Conservation (phyloP, 2,329 filamentous ascomycete species). For the Epichloe coenophiala region DNA sequence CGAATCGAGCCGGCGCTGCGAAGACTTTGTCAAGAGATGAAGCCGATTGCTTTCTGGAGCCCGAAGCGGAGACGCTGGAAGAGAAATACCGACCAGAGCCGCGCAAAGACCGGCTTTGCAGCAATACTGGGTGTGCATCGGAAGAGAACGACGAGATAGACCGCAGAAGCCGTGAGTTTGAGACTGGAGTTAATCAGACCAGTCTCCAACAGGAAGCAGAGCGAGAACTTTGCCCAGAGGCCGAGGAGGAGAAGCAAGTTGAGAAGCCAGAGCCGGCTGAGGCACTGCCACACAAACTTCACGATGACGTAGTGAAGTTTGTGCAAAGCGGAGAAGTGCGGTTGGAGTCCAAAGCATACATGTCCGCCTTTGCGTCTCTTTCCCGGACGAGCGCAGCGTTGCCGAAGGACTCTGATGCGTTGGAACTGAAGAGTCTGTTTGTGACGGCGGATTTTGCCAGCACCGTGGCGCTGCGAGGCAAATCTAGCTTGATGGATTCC, state of each 20-base stretch:
- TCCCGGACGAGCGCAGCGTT: slow-evolving; percentile 9
- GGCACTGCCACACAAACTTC: slow-evolving; percentile 28
- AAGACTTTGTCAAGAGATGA: neutral
- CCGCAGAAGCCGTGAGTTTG: neutral
- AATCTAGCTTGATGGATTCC: slow-evolving; percentile 5
- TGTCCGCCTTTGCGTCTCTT: slow-evolving; percentile 9
- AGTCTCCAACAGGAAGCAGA: slow-evolving; percentile 45
- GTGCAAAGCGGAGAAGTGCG: slow-evolving; percentile 4
- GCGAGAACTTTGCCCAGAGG: slow-evolving; percentile 50
- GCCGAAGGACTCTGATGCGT: slow-evolving; percentile 3
- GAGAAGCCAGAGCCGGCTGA: slow-evolving; percentile 26
- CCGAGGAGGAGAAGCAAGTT: slow-evolving; percentile 44
- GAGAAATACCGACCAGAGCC: neutral
- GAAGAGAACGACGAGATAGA: neutral
- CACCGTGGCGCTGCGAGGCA: slow-evolving; percentile 1
- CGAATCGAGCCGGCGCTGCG: neutral
- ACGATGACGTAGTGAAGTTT: slow-evolving; percentile 23
- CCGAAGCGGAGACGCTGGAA: neutral
- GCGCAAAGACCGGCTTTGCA: neutral
- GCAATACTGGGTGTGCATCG: neutral
- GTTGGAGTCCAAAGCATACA: neutral
- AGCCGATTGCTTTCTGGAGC: slow-evolving; percentile 1
- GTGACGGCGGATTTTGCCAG: slow-evolving; percentile 10
- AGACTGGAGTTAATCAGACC: neutral
- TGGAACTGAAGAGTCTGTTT: slow-evolving; percentile 6